These are phyloP conservation scores for Podospora comata DNA, from an alignment of 495 filamentous ascomycete genomes.

Conservation along the genomic window DNA sequence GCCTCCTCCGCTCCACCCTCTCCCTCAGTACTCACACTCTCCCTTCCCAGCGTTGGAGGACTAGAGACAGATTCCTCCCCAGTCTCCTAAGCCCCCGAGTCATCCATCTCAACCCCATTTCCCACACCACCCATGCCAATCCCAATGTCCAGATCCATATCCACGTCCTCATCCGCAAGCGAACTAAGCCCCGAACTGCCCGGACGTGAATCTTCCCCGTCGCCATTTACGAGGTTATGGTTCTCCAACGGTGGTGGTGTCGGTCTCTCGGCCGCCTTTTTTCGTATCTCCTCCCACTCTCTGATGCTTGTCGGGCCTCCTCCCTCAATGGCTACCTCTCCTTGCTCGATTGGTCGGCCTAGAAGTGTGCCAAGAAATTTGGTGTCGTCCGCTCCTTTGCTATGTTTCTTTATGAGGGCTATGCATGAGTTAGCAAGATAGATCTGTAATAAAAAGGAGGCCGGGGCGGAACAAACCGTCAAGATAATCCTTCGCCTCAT, in stretches of 20 bases:
- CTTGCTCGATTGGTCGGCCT: constrained; percentile 64
- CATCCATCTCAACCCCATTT: neutral
- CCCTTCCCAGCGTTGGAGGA: neutral
- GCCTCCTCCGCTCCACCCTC: neutral
- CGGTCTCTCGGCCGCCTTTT: constrained; percentile 25
- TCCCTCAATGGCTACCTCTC: constrained; percentile 67
- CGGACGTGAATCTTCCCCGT: constrained; percentile 39
- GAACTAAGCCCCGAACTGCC: constrained; percentile 53
- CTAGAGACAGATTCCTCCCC: neutral
- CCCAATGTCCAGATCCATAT: neutral
- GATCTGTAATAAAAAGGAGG: neutral
- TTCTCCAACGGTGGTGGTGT: constrained; percentile 14
- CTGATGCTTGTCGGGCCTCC: constrained; percentile 61
- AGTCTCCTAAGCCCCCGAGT: neutral
- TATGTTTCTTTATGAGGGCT: constrained; percentile 80
- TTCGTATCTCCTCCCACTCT: constrained; percentile 56
- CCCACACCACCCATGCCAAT: neutral
- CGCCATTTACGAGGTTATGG: constrained; percentile 12
- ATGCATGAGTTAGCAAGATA: neutral
- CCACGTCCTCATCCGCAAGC: constrained; percentile 20
- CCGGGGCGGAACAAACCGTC: constrained; percentile 41
- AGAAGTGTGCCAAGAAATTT: constrained; percentile 77
- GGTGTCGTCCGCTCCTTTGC: constrained; percentile 72
- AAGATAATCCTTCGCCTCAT: constrained; percentile 64
- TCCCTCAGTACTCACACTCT: neutral